Conservation (phyloP, 768 basidiomycete species). For the Macrolepiota albuminosa region DNA sequence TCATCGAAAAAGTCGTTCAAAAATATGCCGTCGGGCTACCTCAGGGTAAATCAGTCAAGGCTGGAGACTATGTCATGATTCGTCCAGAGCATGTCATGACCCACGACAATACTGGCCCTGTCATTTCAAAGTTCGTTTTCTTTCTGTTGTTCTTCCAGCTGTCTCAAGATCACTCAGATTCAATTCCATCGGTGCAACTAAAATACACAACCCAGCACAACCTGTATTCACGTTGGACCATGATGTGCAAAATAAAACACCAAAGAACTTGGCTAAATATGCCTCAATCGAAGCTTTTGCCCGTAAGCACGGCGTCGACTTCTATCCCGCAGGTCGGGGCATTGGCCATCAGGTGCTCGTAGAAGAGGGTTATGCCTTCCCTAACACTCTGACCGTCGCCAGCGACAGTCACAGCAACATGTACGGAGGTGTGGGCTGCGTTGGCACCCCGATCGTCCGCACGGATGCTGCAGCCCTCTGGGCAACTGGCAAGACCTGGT, state of each 20-base stretch:
- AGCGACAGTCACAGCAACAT: constrained; percentile 98
- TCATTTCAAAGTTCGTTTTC: constrained; percentile 84
- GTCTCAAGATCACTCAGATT: constrained; percentile 50
- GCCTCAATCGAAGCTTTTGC: constrained; percentile 89
- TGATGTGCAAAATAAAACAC: constrained; percentile 93
- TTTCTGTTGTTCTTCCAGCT: not conserved
- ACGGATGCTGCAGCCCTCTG: constrained; percentile 94
- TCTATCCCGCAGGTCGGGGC: constrained; percentile 95
- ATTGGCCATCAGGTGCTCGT: constrained; percentile 98
- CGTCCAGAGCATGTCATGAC: constrained; percentile 98
- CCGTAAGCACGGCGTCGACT: constrained; percentile 79
- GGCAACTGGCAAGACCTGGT: constrained; percentile 99
- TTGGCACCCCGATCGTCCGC: constrained; percentile 96
- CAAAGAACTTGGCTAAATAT: constrained; percentile 91
- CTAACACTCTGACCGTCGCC: constrained; percentile 91
- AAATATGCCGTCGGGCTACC: constrained; percentile 92
- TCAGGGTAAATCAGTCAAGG: constrained; percentile 71
- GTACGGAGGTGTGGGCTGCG: constrained; percentile 97
- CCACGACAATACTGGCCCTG: constrained; percentile 97
- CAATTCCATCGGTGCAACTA: constrained; percentile 88
- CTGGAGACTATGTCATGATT: constrained; percentile 99
- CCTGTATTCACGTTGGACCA: constrained; percentile 97
- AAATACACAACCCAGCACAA: constrained; percentile 74
- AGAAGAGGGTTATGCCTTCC: constrained; percentile 98
- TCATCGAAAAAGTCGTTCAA: constrained; percentile 97